Conservation (phyloP, 805 yeast genomes). For the Sporopachydermia lactativora region DNA sequence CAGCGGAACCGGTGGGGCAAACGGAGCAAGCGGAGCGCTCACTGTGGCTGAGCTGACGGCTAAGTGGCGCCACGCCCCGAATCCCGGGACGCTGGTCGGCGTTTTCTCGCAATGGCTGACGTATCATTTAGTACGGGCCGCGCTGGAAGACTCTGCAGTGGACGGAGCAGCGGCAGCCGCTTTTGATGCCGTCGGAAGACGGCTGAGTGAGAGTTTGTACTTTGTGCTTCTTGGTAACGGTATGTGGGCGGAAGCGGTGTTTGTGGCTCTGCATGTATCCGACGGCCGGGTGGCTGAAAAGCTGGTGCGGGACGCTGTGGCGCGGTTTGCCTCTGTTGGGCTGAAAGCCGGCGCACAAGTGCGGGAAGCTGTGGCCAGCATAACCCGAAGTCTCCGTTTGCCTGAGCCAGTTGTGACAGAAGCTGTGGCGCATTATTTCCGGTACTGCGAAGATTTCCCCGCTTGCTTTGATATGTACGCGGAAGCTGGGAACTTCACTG, state of each 20-base stretch:
- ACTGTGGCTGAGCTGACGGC: neutral
- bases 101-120: neutral
- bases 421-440: conserved; percentile 45
- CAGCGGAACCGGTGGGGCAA: too few relatives aligned
- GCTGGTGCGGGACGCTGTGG: conserved; percentile 21
- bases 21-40: too few relatives aligned
- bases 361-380: conserved; percentile 16
- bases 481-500: conserved; percentile 41
- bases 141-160: neutral
- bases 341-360: conserved; percentile 22
- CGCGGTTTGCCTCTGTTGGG: conserved; percentile 16
- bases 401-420: conserved; percentile 36
- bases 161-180: neutral
- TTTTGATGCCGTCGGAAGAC: conserved; percentile 5
- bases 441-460: conserved; percentile 34
- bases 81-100: neutral
- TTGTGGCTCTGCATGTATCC: conserved; percentile 41
- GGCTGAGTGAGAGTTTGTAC: conserved; percentile 12
- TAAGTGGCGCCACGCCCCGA: neutral
- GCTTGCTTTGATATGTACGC: conserved; percentile 48
- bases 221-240: conserved; percentile 37
- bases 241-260: conserved; percentile 45
- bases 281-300: conserved; percentile 31
- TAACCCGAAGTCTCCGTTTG: conserved; percentile 28
- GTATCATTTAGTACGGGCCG: neutral